Evolutionary conservation across 345 rosid genomes (phyloP), one percentile per base, ranked within the genome.

Genomic region (Turnera subulata): DNA sequence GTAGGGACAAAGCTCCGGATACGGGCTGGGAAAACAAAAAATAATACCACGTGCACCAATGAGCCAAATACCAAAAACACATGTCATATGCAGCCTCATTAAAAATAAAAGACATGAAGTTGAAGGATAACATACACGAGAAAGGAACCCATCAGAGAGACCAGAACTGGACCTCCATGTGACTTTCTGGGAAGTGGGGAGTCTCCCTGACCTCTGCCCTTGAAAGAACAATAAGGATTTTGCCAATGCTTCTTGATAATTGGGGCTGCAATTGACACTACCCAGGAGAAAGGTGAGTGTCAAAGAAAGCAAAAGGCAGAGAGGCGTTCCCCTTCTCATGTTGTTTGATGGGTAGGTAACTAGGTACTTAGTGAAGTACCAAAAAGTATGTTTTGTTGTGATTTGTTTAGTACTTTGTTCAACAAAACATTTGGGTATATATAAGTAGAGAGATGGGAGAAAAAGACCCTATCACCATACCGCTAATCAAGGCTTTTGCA

Each of bases 131-230:
- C 68, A 20, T 82, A 91, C 98, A 50, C 70, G 73, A 58, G 84
- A 82, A 21, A 75, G 56, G 11, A 47, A 70, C 25, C 98, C 98
- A 62, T 91, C 98, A 0, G 86, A 73, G 40, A 91, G 85, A 49
- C 87, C 98, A 2, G 96, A 88, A 48, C 35, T 67, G 51, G 90
- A 80, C 75, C 95, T 77, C 98, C 98, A 91, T 9, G 69, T 48
- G 60, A 91, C 9, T 21, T 61, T 66, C 65, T 86, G 90, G 50
- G 64, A 67, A 16, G 62, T 11, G 25, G 95, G 84, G 33, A 88
- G 81, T 43, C 67, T 80, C 50, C 98, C 98, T 0, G 98, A 91
- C 57, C 95, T 76, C 80, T 91, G 98, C 6, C 88, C 98, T 66
- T 91, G 86, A 59, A 91, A 91, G 77, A 91, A 91, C 57, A 91